Conservation (phyloP, 176 grass and related monocot species). For the Aechmea fasciata region DNA sequence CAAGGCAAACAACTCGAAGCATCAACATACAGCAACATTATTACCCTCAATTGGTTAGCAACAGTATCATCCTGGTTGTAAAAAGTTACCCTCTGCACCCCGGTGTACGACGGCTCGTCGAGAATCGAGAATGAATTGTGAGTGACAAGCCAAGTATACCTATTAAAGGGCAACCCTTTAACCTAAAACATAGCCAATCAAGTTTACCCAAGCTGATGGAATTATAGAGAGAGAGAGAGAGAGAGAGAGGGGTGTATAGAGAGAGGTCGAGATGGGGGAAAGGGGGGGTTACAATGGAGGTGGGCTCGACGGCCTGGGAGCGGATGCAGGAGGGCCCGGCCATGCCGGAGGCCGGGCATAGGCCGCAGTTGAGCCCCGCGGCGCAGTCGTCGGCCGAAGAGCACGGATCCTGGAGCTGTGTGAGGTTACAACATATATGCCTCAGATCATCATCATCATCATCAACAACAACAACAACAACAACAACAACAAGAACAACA, state of each 20-base stretch:
- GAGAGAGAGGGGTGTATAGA: not conserved
- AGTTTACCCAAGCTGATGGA: not conserved
- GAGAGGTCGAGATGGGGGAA: not conserved
- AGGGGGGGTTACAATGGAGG: slow-evolving; percentile 39
- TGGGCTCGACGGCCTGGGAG: slow-evolving; percentile 66
- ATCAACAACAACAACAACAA: not conserved
- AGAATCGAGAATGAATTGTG: slow-evolving; percentile 97
- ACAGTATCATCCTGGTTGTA: slow-evolving; percentile 97
- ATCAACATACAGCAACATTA: not conserved
- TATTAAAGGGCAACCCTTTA: slow-evolving; percentile 69
- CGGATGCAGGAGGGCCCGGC: slow-evolving; percentile 53
- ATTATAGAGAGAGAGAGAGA: slow-evolving; percentile 4
- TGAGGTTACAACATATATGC: not conserved
- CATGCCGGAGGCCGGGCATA: slow-evolving; percentile 56
- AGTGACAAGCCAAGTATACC: slow-evolving; percentile 88
- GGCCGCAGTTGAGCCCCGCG: slow-evolving; percentile 67
- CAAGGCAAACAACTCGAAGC: not conserved
- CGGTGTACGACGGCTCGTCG: slow-evolving; percentile 64
- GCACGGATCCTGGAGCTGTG: slow-evolving; percentile 49
- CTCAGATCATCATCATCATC: too few species aligned
- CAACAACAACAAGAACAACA: not conserved
- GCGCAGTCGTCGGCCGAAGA: slow-evolving; percentile 63
- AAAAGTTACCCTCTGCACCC: slow-evolving; percentile 78
- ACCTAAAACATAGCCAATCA: slow-evolving; percentile 34
- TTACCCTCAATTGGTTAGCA: slow-evolving; percentile 81